Conservation (phyloP, 2,329 filamentous ascomycete genomes). For the Orbilia javanica region DNA sequence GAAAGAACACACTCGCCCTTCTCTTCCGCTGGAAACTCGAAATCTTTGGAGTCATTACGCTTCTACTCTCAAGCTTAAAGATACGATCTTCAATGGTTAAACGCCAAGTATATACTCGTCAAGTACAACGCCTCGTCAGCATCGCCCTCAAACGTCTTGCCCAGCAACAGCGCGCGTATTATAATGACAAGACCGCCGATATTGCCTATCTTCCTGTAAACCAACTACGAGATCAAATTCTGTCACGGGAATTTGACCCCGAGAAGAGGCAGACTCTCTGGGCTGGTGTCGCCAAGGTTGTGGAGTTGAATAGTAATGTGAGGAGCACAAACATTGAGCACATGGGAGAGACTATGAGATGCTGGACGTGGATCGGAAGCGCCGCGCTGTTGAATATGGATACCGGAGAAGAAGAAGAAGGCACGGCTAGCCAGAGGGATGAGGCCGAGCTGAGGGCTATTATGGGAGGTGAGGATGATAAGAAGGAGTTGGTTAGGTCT, state of each 20-base stretch:
- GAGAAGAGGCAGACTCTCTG: conserved; percentile 83
- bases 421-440: conserved; percentile 36
- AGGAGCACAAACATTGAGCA: conserved; percentile 78
- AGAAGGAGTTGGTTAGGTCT: conserved; percentile 62
- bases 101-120: conserved; percentile 73
- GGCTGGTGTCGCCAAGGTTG: conserved; percentile 83
- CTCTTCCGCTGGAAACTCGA: conserved; percentile 88
- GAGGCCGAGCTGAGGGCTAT: conserved; percentile 47
- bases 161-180: conserved; percentile 84
- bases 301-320: conserved; percentile 94
- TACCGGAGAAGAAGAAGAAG: conserved; percentile 35
- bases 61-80: conserved; percentile 40
- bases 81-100: conserved; percentile 72
- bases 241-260: conserved; percentile 83
- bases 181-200: conserved; percentile 73
- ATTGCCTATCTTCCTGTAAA: conserved; percentile 82
- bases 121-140: conserved; percentile 73
- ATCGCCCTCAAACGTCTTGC: conserved; percentile 86
- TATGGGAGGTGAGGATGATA: conserved; percentile 35
- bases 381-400: conserved; percentile 62
- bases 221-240: conserved; percentile 89
- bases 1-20: conserved; percentile 66
- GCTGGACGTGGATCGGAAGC: conserved; percentile 78
- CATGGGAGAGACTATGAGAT: conserved; percentile 72
- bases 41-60: conserved; percentile 67